Conservation (phyloP, 192 early-diverging fungal species). For the Coemansia sp. region DNA sequence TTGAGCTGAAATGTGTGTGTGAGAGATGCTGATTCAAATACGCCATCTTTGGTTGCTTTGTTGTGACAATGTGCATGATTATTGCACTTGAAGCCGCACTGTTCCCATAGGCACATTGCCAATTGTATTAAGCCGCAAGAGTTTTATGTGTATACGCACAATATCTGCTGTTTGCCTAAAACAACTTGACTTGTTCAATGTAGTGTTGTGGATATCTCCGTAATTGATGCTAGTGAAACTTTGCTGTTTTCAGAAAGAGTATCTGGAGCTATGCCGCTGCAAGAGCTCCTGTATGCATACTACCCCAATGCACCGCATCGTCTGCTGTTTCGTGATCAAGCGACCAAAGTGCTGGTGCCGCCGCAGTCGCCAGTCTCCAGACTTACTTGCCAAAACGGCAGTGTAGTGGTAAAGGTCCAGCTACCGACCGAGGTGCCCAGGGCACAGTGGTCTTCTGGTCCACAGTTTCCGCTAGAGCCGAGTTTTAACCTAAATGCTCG, state of each 20-base stretch:
- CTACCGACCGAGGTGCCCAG: constrained; percentile 5
- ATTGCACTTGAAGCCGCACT: background rate
- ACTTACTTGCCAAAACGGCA: background rate
- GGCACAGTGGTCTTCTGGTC: constrained; percentile 3
- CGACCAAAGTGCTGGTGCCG: constrained; percentile 22
- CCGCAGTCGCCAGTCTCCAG: constrained; percentile 6
- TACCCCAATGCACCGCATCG: constrained; percentile 21
- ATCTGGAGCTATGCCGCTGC: constrained; percentile 18
- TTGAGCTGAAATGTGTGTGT: background rate
- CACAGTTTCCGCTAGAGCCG: background rate
- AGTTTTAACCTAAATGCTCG: no score
- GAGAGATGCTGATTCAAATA: constrained; percentile 12
- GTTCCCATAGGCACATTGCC: no score
- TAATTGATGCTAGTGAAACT: constrained; percentile 17
- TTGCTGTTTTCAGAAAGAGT: constrained; percentile 17
- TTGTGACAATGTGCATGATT: constrained; percentile 14
- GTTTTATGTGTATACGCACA: no score
- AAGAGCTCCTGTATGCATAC: constrained; percentile 29
- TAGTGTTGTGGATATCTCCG: constrained; percentile 14
- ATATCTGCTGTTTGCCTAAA: background rate
- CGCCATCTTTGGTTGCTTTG: constrained; percentile 7
- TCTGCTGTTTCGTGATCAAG: constrained; percentile 26
- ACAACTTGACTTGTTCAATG: background rate
- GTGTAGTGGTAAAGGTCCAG: constrained; percentile 7
- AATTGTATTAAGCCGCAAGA: no score